phyloP scores from a whole-genome alignment of 2,329 filamentous ascomycete genomes.

The Atkinsonella texensis region DNA sequence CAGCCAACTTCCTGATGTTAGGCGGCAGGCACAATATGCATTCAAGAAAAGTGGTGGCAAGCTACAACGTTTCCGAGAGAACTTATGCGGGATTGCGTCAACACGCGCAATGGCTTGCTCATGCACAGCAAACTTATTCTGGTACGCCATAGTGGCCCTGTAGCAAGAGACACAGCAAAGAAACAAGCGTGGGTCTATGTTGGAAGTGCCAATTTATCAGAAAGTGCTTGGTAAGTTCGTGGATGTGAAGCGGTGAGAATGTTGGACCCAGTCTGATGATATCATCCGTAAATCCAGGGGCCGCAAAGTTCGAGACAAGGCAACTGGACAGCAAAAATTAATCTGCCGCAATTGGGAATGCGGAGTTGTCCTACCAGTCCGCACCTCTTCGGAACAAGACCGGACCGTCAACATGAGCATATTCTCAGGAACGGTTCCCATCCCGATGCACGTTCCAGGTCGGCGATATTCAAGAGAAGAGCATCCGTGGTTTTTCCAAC shows the following conservation, averaged over 20 bases:
- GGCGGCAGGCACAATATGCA: slow-evolving; percentile 73
- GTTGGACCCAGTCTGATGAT: slow-evolving; percentile 1
- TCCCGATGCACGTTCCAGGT: slow-evolving; percentile 53
- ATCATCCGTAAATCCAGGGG: slow-evolving; percentile 46
- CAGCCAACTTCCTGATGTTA: slow-evolving; percentile 20
- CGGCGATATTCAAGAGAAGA: slow-evolving; percentile 30
- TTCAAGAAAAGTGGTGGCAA: slow-evolving; percentile 62
- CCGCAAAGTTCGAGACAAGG: slow-evolving; percentile 57
- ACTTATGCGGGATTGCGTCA: slow-evolving; percentile 65
- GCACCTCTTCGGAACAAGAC: slow-evolving; percentile 7
- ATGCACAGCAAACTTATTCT: slow-evolving; percentile 78
- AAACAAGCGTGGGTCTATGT: slow-evolving; percentile 63
- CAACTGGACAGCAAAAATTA: slow-evolving; percentile 57
- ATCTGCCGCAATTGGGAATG: slow-evolving; percentile 93
- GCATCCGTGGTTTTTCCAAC: slow-evolving; percentile 31
- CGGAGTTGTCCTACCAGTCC: slow-evolving; percentile 64
- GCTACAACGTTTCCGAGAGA: slow-evolving; percentile 55
- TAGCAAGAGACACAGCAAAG: not conserved
- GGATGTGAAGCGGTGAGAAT: not conserved
- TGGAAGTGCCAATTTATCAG: slow-evolving; percentile 83
- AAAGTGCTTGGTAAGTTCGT: slow-evolving; percentile 70
- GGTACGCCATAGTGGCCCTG: slow-evolving; percentile 23
- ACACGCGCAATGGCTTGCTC: slow-evolving; percentile 56
- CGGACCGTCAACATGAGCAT: slow-evolving; percentile 17
- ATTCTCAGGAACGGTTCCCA: slow-evolving; percentile 44